A percentile compares a stretch with the other conserved stretches of the same genome.
Evolutionary conservation across 2,329 filamentous ascomycete species (phyloP).

Genomic region (Penicillium capsulatum): DNA sequence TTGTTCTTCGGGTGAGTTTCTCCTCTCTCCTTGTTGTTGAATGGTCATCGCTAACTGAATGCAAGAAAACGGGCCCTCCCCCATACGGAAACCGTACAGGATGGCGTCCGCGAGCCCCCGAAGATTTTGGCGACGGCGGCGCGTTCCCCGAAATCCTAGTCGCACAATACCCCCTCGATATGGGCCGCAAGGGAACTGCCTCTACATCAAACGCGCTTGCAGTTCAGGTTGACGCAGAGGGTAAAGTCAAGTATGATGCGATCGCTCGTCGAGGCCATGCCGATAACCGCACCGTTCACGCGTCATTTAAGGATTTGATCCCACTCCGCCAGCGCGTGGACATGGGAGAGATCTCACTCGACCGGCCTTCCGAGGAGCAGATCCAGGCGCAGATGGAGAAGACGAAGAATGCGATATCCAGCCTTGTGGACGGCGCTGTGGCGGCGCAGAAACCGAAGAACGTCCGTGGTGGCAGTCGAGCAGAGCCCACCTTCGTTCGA

Average conservation of each 20-base stretch:
- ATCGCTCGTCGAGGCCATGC: conserved; percentile 86
- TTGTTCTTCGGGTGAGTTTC: conserved; percentile 67
- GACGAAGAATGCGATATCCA: conserved; percentile 80
- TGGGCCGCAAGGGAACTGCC: conserved; percentile 73
- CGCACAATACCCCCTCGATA: conserved; percentile 91
- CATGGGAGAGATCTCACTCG: conserved; percentile 83
- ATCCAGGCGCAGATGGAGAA: conserved; percentile 79
- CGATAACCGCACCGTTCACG: conserved; percentile 80
- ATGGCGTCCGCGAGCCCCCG: conserved; percentile 83
- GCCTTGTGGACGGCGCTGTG: conserved; percentile 77
- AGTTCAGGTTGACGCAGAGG: conserved; percentile 85
- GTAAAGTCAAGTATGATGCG: conserved; percentile 93
- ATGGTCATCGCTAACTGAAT: neutral
- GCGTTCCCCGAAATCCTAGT: conserved; percentile 92
- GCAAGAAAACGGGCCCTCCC: conserved; percentile 72
- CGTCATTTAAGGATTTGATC: conserved; percentile 95
- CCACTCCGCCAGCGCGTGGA: conserved; percentile 89
- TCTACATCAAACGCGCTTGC: conserved; percentile 78
- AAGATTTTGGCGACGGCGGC: conserved; percentile 94
- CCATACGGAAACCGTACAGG: conserved; percentile 79
- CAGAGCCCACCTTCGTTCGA: conserved; percentile 86
- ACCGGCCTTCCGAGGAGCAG: conserved; percentile 77
- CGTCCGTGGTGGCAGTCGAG: conserved; percentile 72
- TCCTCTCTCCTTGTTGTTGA: neutral
- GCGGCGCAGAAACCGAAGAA: conserved; percentile 95